Evolutionary conservation across 345 rosid species (phyloP).

Genomic region (Carallia pectinifolia): DNA sequence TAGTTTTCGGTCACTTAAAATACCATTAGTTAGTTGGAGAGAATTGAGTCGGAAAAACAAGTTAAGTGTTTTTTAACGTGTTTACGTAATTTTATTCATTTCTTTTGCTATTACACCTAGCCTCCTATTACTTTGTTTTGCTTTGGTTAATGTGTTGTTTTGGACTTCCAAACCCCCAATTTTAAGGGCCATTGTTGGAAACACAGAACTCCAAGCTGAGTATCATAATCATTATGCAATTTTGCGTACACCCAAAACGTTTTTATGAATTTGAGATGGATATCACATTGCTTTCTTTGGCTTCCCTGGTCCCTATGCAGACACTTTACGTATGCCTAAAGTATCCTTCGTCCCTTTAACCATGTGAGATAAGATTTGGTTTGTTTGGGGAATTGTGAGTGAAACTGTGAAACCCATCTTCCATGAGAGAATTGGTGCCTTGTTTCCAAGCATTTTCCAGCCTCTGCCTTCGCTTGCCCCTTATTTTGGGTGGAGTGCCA

Average conservation of each 20-base stretch:
- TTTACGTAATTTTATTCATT: too few species aligned
- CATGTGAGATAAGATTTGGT: not conserved
- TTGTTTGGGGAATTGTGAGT: conserved; percentile 3
- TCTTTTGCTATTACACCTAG: not conserved
- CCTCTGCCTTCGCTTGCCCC: not conserved
- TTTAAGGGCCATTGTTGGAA: not conserved
- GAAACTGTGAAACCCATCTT: not conserved
- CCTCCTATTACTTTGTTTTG: not conserved
- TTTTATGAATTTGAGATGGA: not conserved
- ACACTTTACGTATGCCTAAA: not conserved
- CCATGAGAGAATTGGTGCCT: not conserved
- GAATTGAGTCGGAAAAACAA: too few species aligned
- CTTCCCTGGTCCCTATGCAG: not conserved
- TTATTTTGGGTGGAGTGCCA: too few species aligned
- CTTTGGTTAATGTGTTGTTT: not conserved
- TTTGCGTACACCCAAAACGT: not conserved
- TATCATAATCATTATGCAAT: conserved; percentile 11
- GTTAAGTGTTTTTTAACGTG: too few species aligned
- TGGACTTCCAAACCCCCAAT: not conserved
- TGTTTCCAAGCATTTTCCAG: not conserved
- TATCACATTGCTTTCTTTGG: not conserved
- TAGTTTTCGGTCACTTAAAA: too few species aligned
- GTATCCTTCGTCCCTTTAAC: not conserved
- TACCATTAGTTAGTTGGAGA: too few species aligned
- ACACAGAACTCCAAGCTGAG: conserved; percentile 22